Evolutionary conservation across 345 rosid genomes (phyloP).

Genomic region (Acer saccharum): DNA sequence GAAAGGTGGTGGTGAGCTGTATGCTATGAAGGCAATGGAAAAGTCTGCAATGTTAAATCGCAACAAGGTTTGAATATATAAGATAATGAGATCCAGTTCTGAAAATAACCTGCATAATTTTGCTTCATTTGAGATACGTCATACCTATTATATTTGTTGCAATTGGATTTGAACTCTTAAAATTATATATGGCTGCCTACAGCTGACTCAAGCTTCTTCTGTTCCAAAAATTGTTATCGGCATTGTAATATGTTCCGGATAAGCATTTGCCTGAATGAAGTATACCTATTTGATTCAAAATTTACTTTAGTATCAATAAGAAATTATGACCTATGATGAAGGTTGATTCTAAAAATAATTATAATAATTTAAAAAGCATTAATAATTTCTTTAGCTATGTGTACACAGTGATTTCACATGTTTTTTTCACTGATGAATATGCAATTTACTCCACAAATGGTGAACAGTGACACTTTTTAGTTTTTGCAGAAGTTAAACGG

Average conservation of each 20-base stretch:
- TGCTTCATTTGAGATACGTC: neutral
- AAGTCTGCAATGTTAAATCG: slow-evolving; percentile 86
- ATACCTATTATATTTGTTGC: neutral
- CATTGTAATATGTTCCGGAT: neutral
- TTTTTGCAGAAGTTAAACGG: neutral
- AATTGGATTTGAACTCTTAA: neutral
- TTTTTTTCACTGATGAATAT: neutral
- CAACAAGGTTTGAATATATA: slow-evolving; percentile 62
- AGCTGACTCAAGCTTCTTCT: neutral
- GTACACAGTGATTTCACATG: neutral
- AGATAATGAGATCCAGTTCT: neutral
- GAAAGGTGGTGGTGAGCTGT: slow-evolving; percentile 68
- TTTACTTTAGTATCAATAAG: neutral
- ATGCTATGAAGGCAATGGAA: slow-evolving; percentile 99
- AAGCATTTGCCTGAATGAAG: neutral
- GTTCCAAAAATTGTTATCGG: neutral
- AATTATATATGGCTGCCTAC: neutral
- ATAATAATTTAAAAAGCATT: neutral
- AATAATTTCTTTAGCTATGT: neutral
- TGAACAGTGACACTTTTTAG: neutral
- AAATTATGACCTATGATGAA: neutral
- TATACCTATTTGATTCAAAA: neutral
- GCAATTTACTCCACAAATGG: neutral
- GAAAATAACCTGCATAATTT: neutral
- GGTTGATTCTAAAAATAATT: neutral